Percentiles rank a stretch among this genome's conserved stretches.
Conservation (phyloP, 2,329 filamentous ascomycete genomes). For the Fusarium ramigenum region DNA sequence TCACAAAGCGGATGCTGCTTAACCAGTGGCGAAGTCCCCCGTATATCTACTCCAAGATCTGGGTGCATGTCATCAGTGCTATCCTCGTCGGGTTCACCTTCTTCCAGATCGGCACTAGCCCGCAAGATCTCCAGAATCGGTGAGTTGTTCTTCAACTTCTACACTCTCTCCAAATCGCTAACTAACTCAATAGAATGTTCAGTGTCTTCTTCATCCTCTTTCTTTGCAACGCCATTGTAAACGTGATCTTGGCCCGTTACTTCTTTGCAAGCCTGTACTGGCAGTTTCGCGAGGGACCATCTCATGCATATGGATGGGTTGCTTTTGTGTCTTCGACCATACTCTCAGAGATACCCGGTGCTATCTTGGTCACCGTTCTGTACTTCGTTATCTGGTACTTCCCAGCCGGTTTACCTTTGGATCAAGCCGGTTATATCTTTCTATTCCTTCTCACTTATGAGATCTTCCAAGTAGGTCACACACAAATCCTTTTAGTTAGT, state of each 20-base stretch:
- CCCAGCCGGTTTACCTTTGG: not conserved
- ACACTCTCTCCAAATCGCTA: rapidly evolving
- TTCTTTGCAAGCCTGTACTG: not conserved
- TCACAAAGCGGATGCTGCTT: not conserved
- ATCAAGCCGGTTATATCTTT: not conserved
- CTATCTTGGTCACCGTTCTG: not conserved
- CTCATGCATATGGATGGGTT: not conserved
- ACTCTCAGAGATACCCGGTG: not conserved
- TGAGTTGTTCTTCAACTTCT: not conserved
- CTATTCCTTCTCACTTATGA: not conserved
- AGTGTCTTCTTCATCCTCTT: not conserved
- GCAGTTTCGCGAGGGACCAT: not conserved
- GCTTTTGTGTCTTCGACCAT: not conserved
- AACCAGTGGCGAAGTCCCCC: not conserved
- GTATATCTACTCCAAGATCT: not conserved
- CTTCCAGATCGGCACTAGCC: not conserved
- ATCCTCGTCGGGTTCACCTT: not conserved
- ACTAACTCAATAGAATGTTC: rapidly evolving
- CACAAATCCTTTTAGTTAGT: rapidly evolving
- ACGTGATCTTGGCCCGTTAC: not conserved
- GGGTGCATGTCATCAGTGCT: not conserved
- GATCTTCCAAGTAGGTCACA: not conserved
- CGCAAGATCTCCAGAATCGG: not conserved
- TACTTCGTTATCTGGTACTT: not conserved
- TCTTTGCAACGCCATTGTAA: not conserved